A percentile compares a stretch with the other conserved stretches of the same genome.
Conservation (phyloP, 2,329 filamentous ascomycete species). For the Cordyceps cateniannulata region DNA sequence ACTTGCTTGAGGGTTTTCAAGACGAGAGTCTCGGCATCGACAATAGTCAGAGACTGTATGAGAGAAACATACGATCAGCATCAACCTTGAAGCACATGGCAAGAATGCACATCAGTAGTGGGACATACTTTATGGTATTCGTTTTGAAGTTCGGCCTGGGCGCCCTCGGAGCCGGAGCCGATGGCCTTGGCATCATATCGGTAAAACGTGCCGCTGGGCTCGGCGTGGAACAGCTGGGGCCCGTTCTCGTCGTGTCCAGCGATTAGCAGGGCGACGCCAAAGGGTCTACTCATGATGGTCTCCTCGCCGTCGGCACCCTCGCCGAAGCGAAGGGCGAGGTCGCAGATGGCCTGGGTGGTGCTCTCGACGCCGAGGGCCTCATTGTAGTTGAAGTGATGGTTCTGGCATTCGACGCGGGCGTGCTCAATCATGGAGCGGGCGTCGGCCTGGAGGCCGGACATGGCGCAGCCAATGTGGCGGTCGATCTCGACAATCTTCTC, state of each 20-base stretch:
- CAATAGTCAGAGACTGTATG: slow-evolving; percentile 71
- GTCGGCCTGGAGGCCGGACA: slow-evolving; percentile 96
- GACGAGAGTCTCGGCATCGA: slow-evolving; percentile 89
- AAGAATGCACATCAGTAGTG: neutral
- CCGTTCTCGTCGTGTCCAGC: slow-evolving; percentile 97
- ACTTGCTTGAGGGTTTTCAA: slow-evolving; percentile 99
- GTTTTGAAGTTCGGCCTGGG: slow-evolving; percentile 95
- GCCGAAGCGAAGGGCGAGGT: slow-evolving; percentile 90
- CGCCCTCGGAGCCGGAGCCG: slow-evolving; percentile 92
- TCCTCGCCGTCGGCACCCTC: slow-evolving; percentile 97
- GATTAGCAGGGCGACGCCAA: slow-evolving; percentile 93
- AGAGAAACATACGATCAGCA: slow-evolving; percentile 9
- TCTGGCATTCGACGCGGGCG: slow-evolving; percentile 94
- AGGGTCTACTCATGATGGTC: slow-evolving; percentile 96
- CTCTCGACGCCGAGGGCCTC: slow-evolving; percentile 93
- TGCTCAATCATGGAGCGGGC: slow-evolving; percentile 97
- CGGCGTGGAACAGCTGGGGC: slow-evolving; percentile 93
- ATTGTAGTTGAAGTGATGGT: slow-evolving; percentile 96
- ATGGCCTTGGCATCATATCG: slow-evolving; percentile 99
- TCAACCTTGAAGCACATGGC: neutral
- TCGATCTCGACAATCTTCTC: slow-evolving; percentile 99
- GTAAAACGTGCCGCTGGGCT: slow-evolving; percentile 97
- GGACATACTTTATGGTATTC: slow-evolving; percentile 81
- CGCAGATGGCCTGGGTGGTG: slow-evolving; percentile 98
- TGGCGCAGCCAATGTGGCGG: slow-evolving; percentile 96